phyloP scores from a whole-genome alignment of 768 basidiomycete genomes.

The Holtermanniella nyarrowii region DNA sequence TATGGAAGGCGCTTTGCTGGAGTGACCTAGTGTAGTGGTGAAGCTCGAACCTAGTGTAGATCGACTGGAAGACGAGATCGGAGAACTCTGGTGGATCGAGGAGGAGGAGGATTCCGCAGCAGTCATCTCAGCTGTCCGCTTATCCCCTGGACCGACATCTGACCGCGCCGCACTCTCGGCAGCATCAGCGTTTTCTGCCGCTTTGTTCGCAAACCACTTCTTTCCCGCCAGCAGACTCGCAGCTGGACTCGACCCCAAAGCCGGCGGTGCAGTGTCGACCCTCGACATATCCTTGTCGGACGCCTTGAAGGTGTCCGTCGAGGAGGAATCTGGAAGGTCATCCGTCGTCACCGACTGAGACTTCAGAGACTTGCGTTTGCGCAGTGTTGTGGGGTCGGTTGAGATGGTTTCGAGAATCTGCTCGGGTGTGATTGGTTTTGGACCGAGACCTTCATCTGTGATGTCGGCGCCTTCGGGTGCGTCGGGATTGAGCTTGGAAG shows the following conservation, averaged over 20 bases:
- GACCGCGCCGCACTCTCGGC: too few relatives aligned
- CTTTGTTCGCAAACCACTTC: conserved; percentile 23
- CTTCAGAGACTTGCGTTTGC: conserved; percentile 19
- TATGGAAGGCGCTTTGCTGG: neutral
- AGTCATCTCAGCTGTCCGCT: neutral
- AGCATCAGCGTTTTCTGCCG: neutral
- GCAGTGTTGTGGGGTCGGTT: conserved; percentile 10
- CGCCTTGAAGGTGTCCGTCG: neutral
- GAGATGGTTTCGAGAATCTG: conserved; percentile 17
- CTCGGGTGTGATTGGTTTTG: conserved; percentile 6
- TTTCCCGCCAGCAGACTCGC: conserved; percentile 13
- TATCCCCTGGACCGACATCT: too few relatives aligned
- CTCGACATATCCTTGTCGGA: conserved; percentile 3
- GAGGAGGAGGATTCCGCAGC: neutral
- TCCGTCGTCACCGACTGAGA: too few relatives aligned
- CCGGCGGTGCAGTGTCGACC: conserved; percentile 17
- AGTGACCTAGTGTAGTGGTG: neutral
- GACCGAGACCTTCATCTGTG: conserved; percentile 2
- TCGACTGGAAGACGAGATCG: too few relatives aligned
- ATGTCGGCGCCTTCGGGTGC: conserved; percentile 4
- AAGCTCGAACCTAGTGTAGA: neutral
- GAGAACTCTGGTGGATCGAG: too few relatives aligned
- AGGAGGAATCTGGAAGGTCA: neutral
- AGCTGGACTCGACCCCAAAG: conserved; percentile 1
- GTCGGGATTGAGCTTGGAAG: conserved; percentile 40